Conservation (phyloP, 1,284 basidiomycete species). For the Erythrobasidium hasegawianum region DNA sequence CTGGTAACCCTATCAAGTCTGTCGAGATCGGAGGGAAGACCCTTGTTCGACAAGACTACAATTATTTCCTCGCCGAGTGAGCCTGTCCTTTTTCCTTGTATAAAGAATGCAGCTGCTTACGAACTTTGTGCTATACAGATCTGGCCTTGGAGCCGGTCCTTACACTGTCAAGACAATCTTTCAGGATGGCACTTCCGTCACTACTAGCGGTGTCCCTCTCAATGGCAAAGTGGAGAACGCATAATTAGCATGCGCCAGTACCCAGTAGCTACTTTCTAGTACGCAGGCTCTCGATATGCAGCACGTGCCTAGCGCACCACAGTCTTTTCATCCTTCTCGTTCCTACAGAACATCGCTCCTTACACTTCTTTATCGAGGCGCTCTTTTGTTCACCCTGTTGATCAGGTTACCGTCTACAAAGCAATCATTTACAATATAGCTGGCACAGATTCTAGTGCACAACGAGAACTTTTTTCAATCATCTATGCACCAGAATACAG, state of each 20-base stretch:
- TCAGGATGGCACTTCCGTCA: conserved; percentile 3
- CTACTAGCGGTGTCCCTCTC: neutral
- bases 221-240: conserved; percentile 13
- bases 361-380: too few relatives aligned
- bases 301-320: too few relatives aligned
- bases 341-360: too few relatives aligned
- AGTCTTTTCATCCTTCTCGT: too few relatives aligned
- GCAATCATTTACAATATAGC: too few relatives aligned
- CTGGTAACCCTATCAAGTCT: neutral
- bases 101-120: neutral
- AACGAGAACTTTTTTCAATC: too few relatives aligned
- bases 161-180: conserved; percentile 8
- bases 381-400: too few relatives aligned
- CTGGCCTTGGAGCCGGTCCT: conserved; percentile 6
- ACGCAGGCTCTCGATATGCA: too few relatives aligned
- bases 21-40: conserved; percentile 1
- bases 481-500: conserved; percentile 1
- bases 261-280: too few relatives aligned
- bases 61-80: conserved; percentile 8
- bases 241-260: neutral
- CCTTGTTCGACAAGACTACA: conserved; percentile 7
- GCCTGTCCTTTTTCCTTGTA: neutral
- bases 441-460: too few relatives aligned
- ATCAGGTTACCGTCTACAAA: too few relatives aligned
- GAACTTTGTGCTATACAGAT: neutral